Evolutionary conservation across 805 yeast species (phyloP).

Genomic region (Candida saitoana): DNA sequence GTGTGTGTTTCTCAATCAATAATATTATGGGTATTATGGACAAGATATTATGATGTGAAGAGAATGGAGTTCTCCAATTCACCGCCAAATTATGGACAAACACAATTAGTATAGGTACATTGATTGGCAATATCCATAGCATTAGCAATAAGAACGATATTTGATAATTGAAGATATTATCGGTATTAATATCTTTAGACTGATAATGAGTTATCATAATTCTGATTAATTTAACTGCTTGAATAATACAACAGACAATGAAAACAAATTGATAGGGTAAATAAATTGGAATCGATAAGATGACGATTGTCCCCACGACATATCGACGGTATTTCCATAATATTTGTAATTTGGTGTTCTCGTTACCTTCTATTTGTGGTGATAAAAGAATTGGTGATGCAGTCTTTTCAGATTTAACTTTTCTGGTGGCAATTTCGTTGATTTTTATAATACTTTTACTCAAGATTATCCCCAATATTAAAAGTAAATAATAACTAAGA

Average conservation of each 20-base stretch:
- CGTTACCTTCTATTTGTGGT: not conserved
- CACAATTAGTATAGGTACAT: conserved; percentile 72
- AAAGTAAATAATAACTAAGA: conserved; percentile 23
- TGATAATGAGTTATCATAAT: conserved; percentile 8
- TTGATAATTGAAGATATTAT: conserved; percentile 52
- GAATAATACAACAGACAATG: conserved; percentile 55
- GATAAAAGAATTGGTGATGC: conserved; percentile 2
- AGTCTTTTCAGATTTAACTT: not conserved
- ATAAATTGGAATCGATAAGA: conserved; percentile 48
- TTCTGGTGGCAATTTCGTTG: not conserved
- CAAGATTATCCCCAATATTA: not conserved
- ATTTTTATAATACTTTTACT: not conserved
- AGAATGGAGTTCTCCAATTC: conserved; percentile 78
- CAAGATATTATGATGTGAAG: conserved; percentile 79
- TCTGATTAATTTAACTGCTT: conserved; percentile 49
- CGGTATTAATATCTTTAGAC: not conserved
- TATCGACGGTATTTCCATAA: conserved; percentile 13
- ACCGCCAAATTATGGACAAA: conserved; percentile 76
- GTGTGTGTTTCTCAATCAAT: conserved; percentile 50
- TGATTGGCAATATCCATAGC: conserved; percentile 77
- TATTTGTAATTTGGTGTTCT: not conserved
- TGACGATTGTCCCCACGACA: conserved; percentile 7
- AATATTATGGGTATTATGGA: conserved; percentile 72
- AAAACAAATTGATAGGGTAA: conserved; percentile 82
- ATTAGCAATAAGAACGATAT: conserved; percentile 60